Base-by-base conservation (phyloP, 352 stramenopile genomes). In the Aphanomyces cochlioides region DNA sequence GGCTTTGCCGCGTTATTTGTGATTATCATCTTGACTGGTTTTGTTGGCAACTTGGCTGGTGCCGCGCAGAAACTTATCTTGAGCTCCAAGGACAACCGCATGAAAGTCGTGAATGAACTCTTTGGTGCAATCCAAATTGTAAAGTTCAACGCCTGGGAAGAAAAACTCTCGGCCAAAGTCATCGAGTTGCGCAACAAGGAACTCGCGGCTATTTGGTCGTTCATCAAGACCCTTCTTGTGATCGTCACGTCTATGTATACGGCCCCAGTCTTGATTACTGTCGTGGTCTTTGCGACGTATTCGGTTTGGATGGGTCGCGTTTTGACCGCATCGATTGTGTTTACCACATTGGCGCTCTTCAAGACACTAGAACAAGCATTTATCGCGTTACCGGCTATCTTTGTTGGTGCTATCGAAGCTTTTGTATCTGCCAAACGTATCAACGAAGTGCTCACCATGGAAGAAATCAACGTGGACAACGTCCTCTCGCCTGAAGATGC, bases 111-210 rank as follows among this genome's bases (percentile, higher is more conserved):
- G 12, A 81, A 83, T 34, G 77, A 87, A 53, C 56, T 82, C 1
- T 77, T 82, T 54, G 63, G 65, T 13, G 73, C 77, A 8, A 95
- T 96, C 67, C 83, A 90, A 39, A 81, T 86, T 65, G 85, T 91
- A 69, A 96, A 95, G 74, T 87, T 96, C 64, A 94, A 96, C 77
- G 87, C 83, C 1, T 98, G 90, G 89, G 93, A 98, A 66, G 53
- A 68, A 39, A 85, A 89, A 17, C 96, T 97, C 75, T 72, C 78
- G 10, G 84, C 81, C 7, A 84, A 94, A 72, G 86, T 98, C 37
- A 40, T 58, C 21, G 41, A 73, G 5, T 40, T 90, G 7, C 81
- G 90, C 28, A 72, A 79, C 2, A 76, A 78, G 8, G 90, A 97
- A 67, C 67, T 97, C 34, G 71, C 8, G 7, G 50, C 50, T n/a